phyloP scores from a whole-genome alignment of 2,329 filamentous ascomycete species.

The Colletotrichum noveboracense region DNA sequence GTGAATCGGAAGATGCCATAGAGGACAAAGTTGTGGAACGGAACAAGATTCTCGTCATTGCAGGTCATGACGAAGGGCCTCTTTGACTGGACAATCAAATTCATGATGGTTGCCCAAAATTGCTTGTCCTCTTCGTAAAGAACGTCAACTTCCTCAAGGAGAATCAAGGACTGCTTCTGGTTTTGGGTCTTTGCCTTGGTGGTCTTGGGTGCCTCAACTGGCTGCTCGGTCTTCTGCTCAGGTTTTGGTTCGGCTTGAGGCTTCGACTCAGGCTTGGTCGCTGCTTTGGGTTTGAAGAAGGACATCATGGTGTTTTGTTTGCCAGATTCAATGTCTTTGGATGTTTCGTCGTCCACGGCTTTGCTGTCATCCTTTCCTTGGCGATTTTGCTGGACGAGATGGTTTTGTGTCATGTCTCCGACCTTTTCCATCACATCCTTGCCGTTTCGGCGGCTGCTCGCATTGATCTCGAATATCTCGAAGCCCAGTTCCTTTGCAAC shows the following conservation, averaged over 20 bases:
- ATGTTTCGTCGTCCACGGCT: constrained; percentile 49
- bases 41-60: constrained; percentile 86
- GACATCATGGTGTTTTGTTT: constrained; percentile 81
- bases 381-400: constrained; percentile 71
- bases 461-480: constrained; percentile 93
- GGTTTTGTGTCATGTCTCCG: constrained; percentile 96
- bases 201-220: not conserved
- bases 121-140: constrained; percentile 95
- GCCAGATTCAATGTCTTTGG: constrained; percentile 66
- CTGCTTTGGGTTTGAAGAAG: constrained; percentile 73
- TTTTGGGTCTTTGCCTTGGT: constrained; percentile 38
- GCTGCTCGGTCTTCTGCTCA: constrained; percentile 14
- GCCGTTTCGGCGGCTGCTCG: constrained; percentile 81
- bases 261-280: constrained; percentile 28
- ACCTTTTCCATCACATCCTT: constrained; percentile 91
- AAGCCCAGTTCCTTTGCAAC: constrained; percentile 91
- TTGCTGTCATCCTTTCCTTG: constrained; percentile 34
- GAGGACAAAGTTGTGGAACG: constrained; percentile 74
- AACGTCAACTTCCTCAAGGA: constrained; percentile 92
- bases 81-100: constrained; percentile 82
- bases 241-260: constrained; percentile 23
- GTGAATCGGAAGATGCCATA: constrained; percentile 84
- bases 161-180: constrained; percentile 93
- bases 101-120: constrained; percentile 86
- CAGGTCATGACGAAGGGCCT: constrained; percentile 95